Base-by-base conservation (phyloP, 768 basidiomycete genomes). In the Leccinum longicurvipes region DNA sequence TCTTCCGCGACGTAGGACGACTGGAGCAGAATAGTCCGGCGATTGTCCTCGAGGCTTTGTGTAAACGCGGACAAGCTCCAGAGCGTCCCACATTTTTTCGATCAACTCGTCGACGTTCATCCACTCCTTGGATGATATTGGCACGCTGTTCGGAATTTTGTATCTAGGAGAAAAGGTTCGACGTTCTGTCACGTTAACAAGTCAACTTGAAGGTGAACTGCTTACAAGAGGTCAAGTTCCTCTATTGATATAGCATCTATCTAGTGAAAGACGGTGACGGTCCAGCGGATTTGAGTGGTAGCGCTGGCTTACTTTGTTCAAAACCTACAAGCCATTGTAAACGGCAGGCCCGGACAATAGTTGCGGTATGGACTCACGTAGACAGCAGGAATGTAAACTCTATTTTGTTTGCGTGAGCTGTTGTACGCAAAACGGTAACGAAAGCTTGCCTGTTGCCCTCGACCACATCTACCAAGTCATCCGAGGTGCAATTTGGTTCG, bases 211-310 rank as follows among this genome's bases (percentile, higher is more conserved):
- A 77, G 11, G 12, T 1, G 24, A 28, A 25, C 31, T 17, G 14
- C 83, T 63, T 63, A 93, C 78, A 96, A 73, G 54, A 96, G 81
- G 72, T 98, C 96, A 24, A 98, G 83, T 74, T 98, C 96, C 71
- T 98, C 96, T 72, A 98, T 97, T 52, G 93, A 95, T 66, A 98
- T 98, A 19, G 92, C 97, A 71, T 99, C 97, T 67, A 96, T 94
- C 86, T 93, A 57, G n/a, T 55, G 14, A 29, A 27, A 39, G 57
- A 53, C 23, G 21, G 29, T 61, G 31, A 60, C 29, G 28, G n/a
- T 8, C 34, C 47, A 19, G 32, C 19, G 12, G 21, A 53, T 41
- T 10, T 23, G 11, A 46, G 32, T 51, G 17, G n/a, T 32, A 53
- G 64, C 15, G 3, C 23, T 1, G 4, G 29, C 66, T 58, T 51